Conservation (phyloP, 805 yeast genomes). For the Ogataea pini region DNA sequence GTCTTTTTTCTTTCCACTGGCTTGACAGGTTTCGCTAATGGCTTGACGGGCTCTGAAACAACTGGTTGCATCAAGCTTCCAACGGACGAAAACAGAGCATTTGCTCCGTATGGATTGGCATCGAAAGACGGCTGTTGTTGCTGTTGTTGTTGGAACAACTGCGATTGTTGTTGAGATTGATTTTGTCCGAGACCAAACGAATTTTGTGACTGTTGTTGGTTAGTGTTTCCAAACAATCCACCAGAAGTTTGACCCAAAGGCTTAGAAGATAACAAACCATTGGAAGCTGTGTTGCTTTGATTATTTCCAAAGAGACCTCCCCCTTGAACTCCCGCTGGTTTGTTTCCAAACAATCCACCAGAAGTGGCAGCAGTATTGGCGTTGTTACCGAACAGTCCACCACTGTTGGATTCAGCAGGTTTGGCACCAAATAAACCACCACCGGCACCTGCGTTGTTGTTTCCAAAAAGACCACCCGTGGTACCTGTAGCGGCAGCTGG, state of each 20-base stretch:
- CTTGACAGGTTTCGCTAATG: conserved; percentile 51
- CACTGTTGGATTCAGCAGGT: conserved; percentile 16
- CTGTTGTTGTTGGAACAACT: conserved; percentile 25
- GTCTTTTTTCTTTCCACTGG: conserved; percentile 56
- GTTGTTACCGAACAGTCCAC: conserved; percentile 15
- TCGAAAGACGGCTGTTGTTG: conserved; percentile 36
- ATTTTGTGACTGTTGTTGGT: conserved; percentile 9
- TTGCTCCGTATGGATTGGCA: conserved; percentile 77
- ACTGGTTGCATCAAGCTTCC: conserved; percentile 38
- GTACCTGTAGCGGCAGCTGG: conserved; percentile 22
- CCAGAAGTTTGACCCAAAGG: conserved; percentile 33
- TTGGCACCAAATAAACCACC: conserved; percentile 33
- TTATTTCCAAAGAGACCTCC: conserved; percentile 39
- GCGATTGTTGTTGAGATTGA: conserved; percentile 17
- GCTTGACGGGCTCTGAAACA: conserved; percentile 48
- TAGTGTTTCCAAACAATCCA: conserved; percentile 44
- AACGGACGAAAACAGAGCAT: conserved; percentile 57
- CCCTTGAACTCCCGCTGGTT: conserved; percentile 27
- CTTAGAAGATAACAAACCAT: conserved; percentile 15
- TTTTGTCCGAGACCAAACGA: conserved; percentile 15
- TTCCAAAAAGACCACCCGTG: conserved; percentile 10
- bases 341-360: conserved; percentile 46
- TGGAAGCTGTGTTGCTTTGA: background rate
- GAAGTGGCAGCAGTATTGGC: conserved; percentile 29
- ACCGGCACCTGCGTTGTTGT: conserved; percentile 11